A percentile compares a stretch with the other conserved stretches of the same genome.
phyloP scores from a whole-genome alignment of 768 basidiomycete species.

The Gloeostereum incarnatum region DNA sequence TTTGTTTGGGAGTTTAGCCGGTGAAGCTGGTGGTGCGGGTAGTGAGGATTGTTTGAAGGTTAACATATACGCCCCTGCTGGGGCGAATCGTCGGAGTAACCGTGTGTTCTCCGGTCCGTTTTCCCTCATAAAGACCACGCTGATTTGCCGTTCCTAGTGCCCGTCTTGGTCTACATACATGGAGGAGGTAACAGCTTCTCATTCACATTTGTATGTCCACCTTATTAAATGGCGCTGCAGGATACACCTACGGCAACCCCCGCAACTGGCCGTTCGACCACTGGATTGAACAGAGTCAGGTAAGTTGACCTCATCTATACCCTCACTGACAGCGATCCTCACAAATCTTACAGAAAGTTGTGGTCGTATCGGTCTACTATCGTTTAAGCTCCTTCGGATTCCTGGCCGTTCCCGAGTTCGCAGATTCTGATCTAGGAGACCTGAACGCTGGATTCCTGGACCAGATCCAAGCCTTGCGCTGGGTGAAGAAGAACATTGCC shows the following conservation, averaged over 20 bases:
- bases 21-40: conserved; percentile 54
- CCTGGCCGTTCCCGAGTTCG: conserved; percentile 40
- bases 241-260: conserved; percentile 54
- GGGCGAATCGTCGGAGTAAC: conserved; percentile 34
- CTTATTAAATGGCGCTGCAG: conserved; percentile 19
- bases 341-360: too few relatives aligned
- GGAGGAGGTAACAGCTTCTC: conserved; percentile 30
- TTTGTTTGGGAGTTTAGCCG: conserved; percentile 29
- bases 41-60: conserved; percentile 61
- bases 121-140: too few relatives aligned
- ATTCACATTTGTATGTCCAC: not conserved
- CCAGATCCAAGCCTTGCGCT: conserved; percentile 32
- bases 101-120: conserved; percentile 21
- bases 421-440: conserved; percentile 28
- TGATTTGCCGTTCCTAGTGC: conserved; percentile 19
- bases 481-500: conserved; percentile 26
- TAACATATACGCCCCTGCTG: conserved; percentile 52
- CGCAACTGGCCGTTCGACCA: conserved; percentile 57
- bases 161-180: conserved; percentile 39
- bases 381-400: conserved; percentile 58
- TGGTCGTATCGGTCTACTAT: conserved; percentile 61
- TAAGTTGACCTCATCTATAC: too few relatives aligned
- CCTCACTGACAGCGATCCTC: too few relatives aligned
- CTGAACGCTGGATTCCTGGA: conserved; percentile 48
- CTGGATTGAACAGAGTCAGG: conserved; percentile 58